These are phyloP conservation scores for Fraxinus velutina DNA, from an alignment of 305 asterid species.

Conservation along the genomic window DNA sequence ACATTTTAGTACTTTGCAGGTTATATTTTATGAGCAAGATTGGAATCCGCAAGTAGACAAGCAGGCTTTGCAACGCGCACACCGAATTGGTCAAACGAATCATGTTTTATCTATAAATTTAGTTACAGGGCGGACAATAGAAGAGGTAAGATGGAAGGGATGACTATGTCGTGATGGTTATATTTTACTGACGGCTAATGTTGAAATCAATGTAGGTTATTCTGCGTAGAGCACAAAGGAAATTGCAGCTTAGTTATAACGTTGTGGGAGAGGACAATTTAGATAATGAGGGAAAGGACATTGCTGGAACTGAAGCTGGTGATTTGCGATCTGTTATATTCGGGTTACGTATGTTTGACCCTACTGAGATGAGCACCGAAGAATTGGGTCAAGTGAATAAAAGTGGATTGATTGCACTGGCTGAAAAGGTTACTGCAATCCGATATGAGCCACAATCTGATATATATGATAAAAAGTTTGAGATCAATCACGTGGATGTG, in stretches of 20 bases:
- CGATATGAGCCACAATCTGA: conserved; percentile 44
- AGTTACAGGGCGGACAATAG: conserved; percentile 70
- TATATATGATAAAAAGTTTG: conserved; percentile 52
- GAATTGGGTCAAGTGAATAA: conserved; percentile 46
- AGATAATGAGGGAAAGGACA: conserved; percentile 52
- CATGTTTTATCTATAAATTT: conserved; percentile 82
- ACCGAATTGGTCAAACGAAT: conserved; percentile 85
- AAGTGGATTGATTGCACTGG: conserved; percentile 48
- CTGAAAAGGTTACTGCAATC: conserved; percentile 56
- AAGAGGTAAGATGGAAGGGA: conserved; percentile 59
- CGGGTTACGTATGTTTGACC: conserved; percentile 79
- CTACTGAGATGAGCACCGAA: conserved; percentile 42
- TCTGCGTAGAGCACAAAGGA: conserved; percentile 82
- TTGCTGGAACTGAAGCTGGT: conserved; percentile 57
- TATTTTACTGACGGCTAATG: conserved; percentile 25
- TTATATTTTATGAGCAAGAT: conserved; percentile 92
- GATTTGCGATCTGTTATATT: conserved; percentile 71
- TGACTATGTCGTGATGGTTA: conserved; percentile 9
- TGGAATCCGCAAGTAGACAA: conserved; percentile 99
- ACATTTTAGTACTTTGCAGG: conserved; percentile 41
- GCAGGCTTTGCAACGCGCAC: conserved; percentile 97
- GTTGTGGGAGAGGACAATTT: conserved; percentile 65
- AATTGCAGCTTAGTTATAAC: conserved; percentile 77
- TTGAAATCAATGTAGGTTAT: conserved; percentile 55
- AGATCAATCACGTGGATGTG: conserved; percentile 50